Conservation (phyloP, 495 filamentous ascomycete species). For the Neurospora tetrasperma region DNA sequence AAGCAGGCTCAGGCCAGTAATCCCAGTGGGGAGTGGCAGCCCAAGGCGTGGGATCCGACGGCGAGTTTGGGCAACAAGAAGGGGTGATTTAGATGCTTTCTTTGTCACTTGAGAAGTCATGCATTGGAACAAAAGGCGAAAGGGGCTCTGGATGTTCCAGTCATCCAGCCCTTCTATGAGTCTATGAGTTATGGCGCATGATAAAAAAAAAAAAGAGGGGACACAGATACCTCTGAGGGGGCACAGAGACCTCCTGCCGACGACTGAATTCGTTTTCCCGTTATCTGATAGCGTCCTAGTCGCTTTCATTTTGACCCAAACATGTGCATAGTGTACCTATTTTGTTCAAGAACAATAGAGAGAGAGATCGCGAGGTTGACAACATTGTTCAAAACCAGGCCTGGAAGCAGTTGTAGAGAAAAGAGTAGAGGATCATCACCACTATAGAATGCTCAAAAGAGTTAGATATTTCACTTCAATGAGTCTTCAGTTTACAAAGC, state of each 20-base stretch:
- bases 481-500: background rate
- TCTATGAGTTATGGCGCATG: background rate
- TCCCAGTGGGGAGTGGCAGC: constrained; percentile 69
- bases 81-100: constrained; percentile 14
- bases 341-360: background rate
- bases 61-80: constrained; percentile 21
- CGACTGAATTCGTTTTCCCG: background rate
- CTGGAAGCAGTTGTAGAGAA: too few relatives aligned
- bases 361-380: background rate
- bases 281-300: background rate
- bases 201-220: background rate
- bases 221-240: background rate
- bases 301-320: background rate
- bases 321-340: background rate
- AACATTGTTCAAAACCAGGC: background rate
- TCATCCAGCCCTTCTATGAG: background rate
- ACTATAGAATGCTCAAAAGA: too few relatives aligned
- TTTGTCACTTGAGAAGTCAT: background rate
- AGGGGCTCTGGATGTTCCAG: background rate
- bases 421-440: too few relatives aligned
- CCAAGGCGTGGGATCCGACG: constrained; percentile 55
- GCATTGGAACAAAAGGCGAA: background rate
- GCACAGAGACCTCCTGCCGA: background rate
- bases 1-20: constrained; percentile 34
- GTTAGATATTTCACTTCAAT: too few relatives aligned